A percentile compares a stretch with the other conserved stretches of the same genome.
phyloP scores from a whole-genome alignment of 768 basidiomycete species.

The Mycena galericulata region DNA sequence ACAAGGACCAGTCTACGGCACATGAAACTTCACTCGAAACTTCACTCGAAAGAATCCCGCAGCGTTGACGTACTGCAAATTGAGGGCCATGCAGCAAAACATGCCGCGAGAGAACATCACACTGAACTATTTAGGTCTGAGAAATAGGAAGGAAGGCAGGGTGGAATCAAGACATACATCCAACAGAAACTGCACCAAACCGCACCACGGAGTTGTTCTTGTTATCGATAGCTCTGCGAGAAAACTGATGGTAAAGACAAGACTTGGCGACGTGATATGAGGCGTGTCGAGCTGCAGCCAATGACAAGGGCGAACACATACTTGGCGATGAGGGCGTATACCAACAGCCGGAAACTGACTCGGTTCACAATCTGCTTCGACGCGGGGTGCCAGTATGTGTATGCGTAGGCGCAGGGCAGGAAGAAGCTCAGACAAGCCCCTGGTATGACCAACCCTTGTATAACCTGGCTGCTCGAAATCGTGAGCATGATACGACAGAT shows the following conservation, averaged over 20 bases:
- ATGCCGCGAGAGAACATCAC: constrained; percentile 6
- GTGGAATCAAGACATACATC: not conserved
- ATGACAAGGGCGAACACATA: not conserved
- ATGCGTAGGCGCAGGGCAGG: not conserved
- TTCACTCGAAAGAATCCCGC: too few relatives aligned
- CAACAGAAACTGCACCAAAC: not conserved
- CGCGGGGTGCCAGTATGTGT: not conserved
- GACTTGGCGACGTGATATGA: not conserved
- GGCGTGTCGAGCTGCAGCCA: too few relatives aligned
- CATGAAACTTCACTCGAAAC: too few relatives aligned
- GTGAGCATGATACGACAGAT: too few relatives aligned
- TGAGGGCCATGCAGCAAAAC: constrained; percentile 11
- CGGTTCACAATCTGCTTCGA: not conserved
- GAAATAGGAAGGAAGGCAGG: not conserved
- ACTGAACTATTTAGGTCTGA: not conserved
- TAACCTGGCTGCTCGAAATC: not conserved
- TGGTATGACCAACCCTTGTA: not conserved
- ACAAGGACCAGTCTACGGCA: constrained; percentile 10
- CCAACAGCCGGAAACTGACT: constrained; percentile 4
- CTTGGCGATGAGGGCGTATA: constrained; percentile 5
- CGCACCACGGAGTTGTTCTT: not conserved
- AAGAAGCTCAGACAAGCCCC: not conserved
- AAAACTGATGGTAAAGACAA: not conserved
- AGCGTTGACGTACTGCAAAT: not conserved
- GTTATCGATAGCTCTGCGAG: not conserved